These are phyloP conservation scores for Debaryomycetaceae sp. DNA, from an alignment of 1,139 yeast species.

Conservation along the genomic window DNA sequence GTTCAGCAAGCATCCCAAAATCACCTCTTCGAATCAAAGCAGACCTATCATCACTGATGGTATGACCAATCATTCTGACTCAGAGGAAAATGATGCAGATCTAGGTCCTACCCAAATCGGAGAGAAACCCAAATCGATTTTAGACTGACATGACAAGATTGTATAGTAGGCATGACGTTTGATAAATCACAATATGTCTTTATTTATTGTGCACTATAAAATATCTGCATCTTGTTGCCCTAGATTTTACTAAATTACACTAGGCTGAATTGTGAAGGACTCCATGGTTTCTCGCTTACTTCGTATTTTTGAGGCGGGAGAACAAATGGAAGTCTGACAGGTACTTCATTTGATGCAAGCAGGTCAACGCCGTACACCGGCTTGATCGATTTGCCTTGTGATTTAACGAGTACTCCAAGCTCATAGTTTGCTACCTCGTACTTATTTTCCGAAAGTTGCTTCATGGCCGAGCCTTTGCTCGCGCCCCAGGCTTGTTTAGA, in stretches of 20 bases:
- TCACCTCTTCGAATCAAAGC: background rate
- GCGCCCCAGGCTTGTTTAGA: slow-evolving; percentile 73
- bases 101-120: slow-evolving; percentile 37
- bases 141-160: slow-evolving; percentile 13
- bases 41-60: slow-evolving; percentile 6
- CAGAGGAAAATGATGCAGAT: slow-evolving; percentile 9
- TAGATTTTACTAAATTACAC: background rate
- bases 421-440: slow-evolving; percentile 47
- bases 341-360: slow-evolving; percentile 13
- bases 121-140: slow-evolving; percentile 33
- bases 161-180: background rate
- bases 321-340: slow-evolving; percentile 52
- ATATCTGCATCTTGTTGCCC: too few relatives aligned
- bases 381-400: slow-evolving; percentile 17
- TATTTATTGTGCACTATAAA: too few relatives aligned
- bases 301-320: slow-evolving; percentile 46
- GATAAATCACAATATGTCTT: background rate
- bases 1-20: background rate
- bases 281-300: slow-evolving; percentile 49
- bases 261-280: slow-evolving; percentile 11
- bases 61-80: slow-evolving; percentile 25
- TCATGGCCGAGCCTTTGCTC: slow-evolving; percentile 18
- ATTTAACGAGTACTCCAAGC: slow-evolving; percentile 50
- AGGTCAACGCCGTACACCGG: slow-evolving; percentile 43
- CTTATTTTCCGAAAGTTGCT: slow-evolving; percentile 11